Percentiles rank a stretch among this genome's conserved stretches.
Conservation (phyloP, 768 basidiomycete genomes). For the Cytidiella melzeri region DNA sequence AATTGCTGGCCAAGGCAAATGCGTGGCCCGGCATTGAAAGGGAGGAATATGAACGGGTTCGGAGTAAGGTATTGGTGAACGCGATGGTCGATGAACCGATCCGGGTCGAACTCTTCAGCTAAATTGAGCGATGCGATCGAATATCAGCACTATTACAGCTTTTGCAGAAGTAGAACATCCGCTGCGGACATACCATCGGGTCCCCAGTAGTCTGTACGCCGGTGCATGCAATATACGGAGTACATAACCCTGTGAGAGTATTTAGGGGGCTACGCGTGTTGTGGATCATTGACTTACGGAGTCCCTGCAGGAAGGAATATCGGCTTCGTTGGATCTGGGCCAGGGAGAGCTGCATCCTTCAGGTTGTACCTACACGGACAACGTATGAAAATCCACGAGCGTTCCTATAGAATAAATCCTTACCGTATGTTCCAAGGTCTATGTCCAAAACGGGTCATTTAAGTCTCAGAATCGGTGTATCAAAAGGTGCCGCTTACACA, state of each 20-base stretch:
- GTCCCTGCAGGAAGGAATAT: conserved; percentile 23
- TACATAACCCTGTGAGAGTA: conserved; percentile 16
- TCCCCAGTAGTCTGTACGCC: conserved; percentile 50
- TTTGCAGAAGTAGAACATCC: not conserved
- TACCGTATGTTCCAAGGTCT: conserved; percentile 26
- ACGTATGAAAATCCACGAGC: not conserved
- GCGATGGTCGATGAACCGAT: conserved; percentile 57
- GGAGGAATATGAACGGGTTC: conserved; percentile 65
- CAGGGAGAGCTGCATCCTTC: conserved; percentile 18
- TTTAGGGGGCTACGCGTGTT: not conserved
- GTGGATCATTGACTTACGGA: conserved; percentile 20
- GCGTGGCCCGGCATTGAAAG: conserved; percentile 64
- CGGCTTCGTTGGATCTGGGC: conserved; percentile 19
- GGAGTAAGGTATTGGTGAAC: conserved; percentile 44
- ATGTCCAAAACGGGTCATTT: not conserved
- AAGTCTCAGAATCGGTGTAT: not conserved
- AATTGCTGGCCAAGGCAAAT: conserved; percentile 57
- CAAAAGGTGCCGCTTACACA: conserved; percentile 20
- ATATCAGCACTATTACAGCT: not conserved
- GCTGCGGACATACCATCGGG: conserved; percentile 34
- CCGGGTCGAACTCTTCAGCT: conserved; percentile 50
- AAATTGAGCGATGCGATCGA: not conserved
- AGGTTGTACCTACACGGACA: conserved; percentile 13
- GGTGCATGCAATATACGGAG: conserved; percentile 28
- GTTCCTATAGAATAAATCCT: not conserved